These are phyloP conservation scores for Typha latifolia DNA, from an alignment of 176 grass and related monocot genomes.

Conservation along the genomic window DNA sequence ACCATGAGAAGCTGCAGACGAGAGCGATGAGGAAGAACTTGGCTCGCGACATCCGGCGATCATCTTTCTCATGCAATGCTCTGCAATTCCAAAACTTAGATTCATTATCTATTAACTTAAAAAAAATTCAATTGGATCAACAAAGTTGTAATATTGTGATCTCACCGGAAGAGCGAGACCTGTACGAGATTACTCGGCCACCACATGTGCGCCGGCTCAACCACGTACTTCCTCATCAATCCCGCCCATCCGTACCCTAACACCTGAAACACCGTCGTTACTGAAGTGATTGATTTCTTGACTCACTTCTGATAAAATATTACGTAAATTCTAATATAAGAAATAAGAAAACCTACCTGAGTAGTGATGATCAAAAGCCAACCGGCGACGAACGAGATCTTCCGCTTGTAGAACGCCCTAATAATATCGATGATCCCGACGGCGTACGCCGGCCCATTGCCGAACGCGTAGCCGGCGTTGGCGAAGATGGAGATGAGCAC, in stretches of 20 bases:
- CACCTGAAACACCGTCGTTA: constrained; percentile 11
- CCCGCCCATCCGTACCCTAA: constrained; percentile 94
- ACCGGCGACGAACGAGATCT: constrained; percentile 54
- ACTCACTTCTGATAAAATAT: not conserved
- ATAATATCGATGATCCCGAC: constrained; percentile 72
- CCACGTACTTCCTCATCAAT: constrained; percentile 82
- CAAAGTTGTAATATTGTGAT: too few species aligned
- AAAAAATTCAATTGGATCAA: too few species aligned
- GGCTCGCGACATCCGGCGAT: constrained; percentile 41
- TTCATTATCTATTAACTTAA: not conserved
- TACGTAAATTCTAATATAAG: not conserved
- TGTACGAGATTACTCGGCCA: constrained; percentile 68
- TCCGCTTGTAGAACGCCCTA: constrained; percentile 54
- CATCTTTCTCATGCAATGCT: constrained; percentile 80
- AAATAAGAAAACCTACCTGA: constrained; percentile 28
- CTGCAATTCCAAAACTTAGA: constrained; percentile 21
- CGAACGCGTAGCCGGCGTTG: constrained; percentile 79
- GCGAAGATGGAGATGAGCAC: constrained; percentile 98
- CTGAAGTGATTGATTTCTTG: not conserved
- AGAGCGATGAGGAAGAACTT: constrained; percentile 86
- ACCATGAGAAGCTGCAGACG: constrained; percentile 62
- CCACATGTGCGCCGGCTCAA: constrained; percentile 95
- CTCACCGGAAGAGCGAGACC: constrained; percentile 74
- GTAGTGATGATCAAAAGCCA: constrained; percentile 88
- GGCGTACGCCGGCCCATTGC: constrained; percentile 63